These are phyloP conservation scores for Boletus barrowsii DNA, from an alignment of 768 basidiomycete species.

Conservation along the genomic window DNA sequence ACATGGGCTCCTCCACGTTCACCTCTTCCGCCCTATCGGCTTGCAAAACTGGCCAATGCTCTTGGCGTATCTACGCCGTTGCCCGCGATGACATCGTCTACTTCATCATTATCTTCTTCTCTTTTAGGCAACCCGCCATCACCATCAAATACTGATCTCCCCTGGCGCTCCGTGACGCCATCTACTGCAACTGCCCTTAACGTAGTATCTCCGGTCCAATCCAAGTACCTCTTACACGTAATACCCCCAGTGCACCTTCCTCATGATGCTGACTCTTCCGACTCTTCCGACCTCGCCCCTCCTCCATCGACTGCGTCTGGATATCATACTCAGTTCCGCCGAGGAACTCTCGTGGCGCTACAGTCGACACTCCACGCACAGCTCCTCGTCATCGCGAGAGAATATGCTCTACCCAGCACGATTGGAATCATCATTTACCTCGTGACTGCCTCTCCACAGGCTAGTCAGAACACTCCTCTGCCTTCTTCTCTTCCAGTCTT, in stretches of 20 bases:
- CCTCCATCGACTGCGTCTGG: constrained; percentile 61
- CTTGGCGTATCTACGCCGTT: constrained; percentile 76
- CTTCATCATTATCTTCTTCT: constrained; percentile 10
- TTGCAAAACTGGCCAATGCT: constrained; percentile 83
- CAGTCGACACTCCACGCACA: constrained; percentile 82
- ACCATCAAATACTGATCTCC: constrained; percentile 28
- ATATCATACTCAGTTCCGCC: constrained; percentile 75
- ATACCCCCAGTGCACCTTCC: constrained; percentile 74
- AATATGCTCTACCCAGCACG: constrained; percentile 89
- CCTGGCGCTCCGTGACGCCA: constrained; percentile 51
- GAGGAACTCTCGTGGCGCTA: constrained; percentile 85
- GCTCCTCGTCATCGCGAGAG: constrained; percentile 83
- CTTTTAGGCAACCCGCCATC: constrained; percentile 18
- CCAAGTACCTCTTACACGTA: constrained; percentile 78
- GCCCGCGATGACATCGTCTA: constrained; percentile 42
- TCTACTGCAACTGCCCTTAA: constrained; percentile 40
- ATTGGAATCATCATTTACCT: constrained; percentile 83
- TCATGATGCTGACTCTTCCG: constrained; percentile 49
- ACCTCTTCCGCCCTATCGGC: constrained; percentile 70
- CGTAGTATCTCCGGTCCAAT: constrained; percentile 40
- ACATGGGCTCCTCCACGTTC: constrained; percentile 64
- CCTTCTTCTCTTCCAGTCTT: constrained; percentile 15
- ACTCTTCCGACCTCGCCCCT: constrained; percentile 45
- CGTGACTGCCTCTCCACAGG: constrained; percentile 39
- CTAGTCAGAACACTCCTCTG: constrained; percentile 10